Evolutionary conservation across 257 asterid genomes (phyloP).

Genomic region (Osmanthus fragrans): DNA sequence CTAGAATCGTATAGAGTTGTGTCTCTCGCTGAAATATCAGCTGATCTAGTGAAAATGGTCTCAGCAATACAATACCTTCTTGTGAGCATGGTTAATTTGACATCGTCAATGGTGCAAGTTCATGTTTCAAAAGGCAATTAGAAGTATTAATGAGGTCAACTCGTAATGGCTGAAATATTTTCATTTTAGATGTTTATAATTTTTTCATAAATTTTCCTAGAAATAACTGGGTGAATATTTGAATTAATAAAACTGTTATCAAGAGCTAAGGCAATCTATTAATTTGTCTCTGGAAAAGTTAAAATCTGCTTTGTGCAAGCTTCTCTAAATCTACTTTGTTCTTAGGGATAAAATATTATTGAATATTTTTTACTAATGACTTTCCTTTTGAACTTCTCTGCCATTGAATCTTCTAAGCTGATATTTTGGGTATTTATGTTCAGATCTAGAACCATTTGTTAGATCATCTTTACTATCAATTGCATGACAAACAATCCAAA

Average conservation of each 20-base stretch:
- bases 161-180: background rate
- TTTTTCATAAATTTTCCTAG: background rate
- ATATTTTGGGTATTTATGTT: background rate
- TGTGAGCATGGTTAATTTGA: background rate
- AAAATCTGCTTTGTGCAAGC: background rate
- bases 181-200: background rate
- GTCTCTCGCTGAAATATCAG: background rate
- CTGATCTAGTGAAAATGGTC: background rate
- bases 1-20: background rate
- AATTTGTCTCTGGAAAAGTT: background rate
- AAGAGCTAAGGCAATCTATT: background rate
- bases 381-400: background rate
- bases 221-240: background rate
- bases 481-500: background rate
- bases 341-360: background rate
- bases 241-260: background rate
- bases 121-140: constrained; percentile 7
- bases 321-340: background rate
- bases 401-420: background rate
- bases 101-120: background rate
- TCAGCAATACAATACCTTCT: background rate
- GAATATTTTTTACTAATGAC: background rate
- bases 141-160: background rate
- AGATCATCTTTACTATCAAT: background rate
- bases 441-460: background rate